Evolutionary conservation across 441 rosid species (phyloP).

Genomic region (Rhodomyrtus psidioides): DNA sequence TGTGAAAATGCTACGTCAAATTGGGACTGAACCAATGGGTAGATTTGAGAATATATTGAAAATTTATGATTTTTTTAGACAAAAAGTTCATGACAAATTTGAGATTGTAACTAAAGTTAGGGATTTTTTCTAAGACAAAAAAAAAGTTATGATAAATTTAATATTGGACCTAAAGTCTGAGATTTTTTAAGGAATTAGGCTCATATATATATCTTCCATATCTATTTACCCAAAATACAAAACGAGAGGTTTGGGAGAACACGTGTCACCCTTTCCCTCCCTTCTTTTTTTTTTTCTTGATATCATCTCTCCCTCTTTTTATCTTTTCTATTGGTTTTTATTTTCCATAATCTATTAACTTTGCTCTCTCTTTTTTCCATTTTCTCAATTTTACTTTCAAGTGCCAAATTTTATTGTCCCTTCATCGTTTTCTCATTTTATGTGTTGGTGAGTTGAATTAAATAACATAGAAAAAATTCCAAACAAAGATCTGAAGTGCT

Average conservation of each 20-base stretch:
- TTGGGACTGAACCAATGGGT: too few relatives aligned
- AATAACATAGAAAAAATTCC: too few relatives aligned
- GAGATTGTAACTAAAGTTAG: too few relatives aligned
- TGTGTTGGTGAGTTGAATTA: not conserved
- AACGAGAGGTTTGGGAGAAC: not conserved
- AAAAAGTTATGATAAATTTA: too few relatives aligned
- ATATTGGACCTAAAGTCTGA: too few relatives aligned
- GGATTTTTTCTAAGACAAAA: too few relatives aligned
- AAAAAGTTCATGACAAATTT: too few relatives aligned
- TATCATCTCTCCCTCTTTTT: not conserved
- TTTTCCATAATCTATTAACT: not conserved
- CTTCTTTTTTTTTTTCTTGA: not conserved
- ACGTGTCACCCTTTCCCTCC: not conserved
- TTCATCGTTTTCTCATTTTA: not conserved
- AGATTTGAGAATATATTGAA: too few relatives aligned
- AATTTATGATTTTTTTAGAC: too few relatives aligned
- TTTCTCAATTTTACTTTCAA: not conserved
- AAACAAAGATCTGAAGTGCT: too few relatives aligned
- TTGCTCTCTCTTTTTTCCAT: not conserved
- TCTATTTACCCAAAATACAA: not conserved
- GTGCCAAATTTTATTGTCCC: not conserved
- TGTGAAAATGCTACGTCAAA: too few relatives aligned
- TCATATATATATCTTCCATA: not conserved
- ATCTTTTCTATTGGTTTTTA: not conserved
- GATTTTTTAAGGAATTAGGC: too few relatives aligned